Evolutionary conservation across 148 eudicot genomes (phyloP), one percentile per base, ranked within the genome.

Genomic region (Vaccinium vitisidaea): DNA sequence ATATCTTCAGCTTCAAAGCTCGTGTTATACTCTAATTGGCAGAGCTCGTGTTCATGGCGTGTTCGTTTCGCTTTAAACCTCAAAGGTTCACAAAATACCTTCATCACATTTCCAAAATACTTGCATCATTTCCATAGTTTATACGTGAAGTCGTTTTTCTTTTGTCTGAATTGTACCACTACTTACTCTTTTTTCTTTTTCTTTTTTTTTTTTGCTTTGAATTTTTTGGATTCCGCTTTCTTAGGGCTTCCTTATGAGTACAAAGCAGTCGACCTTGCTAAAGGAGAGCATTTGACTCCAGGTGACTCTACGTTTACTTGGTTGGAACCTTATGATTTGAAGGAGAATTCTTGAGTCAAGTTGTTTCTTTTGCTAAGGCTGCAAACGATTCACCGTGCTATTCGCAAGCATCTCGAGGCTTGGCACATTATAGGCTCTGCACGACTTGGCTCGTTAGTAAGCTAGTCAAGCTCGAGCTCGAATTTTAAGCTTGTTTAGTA

Each of bases 41-140:
- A 84, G 73, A 91, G 95, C 88, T 93, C 95, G 2, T 90, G 95
- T 82, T 83, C 95, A 18, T 93, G 93, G 93, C 90, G 95, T 16
- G 90, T 93, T 52, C 93, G 93, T 10, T 91, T 93, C 58, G 93
- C 93, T 82, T 83, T 93, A 56, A 88, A 91, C 83, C 87, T 91
- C 10, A 93, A 91, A 93, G 95, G 95, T 93, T 80, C 21, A 11
- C 30, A 63, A 18, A 19, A 19, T 78, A 10, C 67, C 63, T n/a
- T 58, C 80, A n/a, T 84, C 80, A 46, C 56, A 8, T 11, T 50
- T 12, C 48, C 46, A 63, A 4, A 69, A 43, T 43, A 14, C 21
- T 80, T 80, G 15, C 70, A 58, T 39, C 43, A 25, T 58, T 80
- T 3, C 50, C 10, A 16, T 55, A 12, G 16, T 79, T 52, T 46